These are phyloP conservation scores for Inosperma sp. DNA, from an alignment of 768 basidiomycete species.

Conservation along the genomic window DNA sequence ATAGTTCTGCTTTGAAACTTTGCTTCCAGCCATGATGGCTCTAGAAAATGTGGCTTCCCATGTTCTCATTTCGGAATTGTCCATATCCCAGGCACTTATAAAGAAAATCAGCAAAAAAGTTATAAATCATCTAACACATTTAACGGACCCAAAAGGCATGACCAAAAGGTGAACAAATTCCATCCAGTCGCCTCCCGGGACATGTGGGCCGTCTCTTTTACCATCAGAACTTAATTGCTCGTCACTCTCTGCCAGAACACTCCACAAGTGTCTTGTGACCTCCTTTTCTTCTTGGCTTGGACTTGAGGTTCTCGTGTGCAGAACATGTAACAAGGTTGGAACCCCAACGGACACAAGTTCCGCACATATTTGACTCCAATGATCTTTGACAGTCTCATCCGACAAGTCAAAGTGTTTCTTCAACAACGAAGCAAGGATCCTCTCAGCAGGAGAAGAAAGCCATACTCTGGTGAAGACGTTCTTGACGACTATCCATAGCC, in stretches of 20 bases:
- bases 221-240: constrained; percentile 19
- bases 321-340: constrained; percentile 35
- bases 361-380: constrained; percentile 49
- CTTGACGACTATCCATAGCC: constrained; percentile 50
- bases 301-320: constrained; percentile 27
- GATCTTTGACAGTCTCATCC: constrained; percentile 33
- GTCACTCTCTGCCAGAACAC: constrained; percentile 30
- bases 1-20: constrained; percentile 10
- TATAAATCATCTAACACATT: constrained; percentile 10
- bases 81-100: constrained; percentile 44
- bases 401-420: constrained; percentile 38
- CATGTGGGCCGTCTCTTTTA: constrained; percentile 10
- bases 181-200: constrained; percentile 31
- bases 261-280: constrained; percentile 47
- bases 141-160: constrained; percentile 44
- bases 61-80: constrained; percentile 33
- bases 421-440: constrained; percentile 44
- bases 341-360: constrained; percentile 42
- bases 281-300: constrained; percentile 26
- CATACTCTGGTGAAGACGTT: constrained; percentile 40
- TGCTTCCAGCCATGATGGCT: constrained; percentile 25
- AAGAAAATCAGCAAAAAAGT: background rate
- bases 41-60: constrained; percentile 40
- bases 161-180: constrained; percentile 42
- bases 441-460: constrained; percentile 43